phyloP scores from a whole-genome alignment of 2,329 filamentous ascomycete genomes.

The Alternaria infectoria region DNA sequence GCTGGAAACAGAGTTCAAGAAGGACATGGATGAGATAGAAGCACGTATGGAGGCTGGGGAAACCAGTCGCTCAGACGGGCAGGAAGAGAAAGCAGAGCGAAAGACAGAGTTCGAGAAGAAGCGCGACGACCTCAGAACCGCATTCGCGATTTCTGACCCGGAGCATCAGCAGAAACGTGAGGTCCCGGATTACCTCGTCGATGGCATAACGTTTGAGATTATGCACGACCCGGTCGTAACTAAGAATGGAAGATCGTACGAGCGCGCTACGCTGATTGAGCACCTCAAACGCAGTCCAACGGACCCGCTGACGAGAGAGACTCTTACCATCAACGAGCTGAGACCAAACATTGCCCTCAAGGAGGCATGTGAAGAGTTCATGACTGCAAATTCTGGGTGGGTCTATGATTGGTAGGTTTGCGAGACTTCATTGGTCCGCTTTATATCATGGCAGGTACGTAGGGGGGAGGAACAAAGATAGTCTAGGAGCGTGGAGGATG shows the following conservation, averaged over 20 bases:
- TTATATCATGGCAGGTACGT: slow-evolving; percentile 20
- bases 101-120: slow-evolving; percentile 48
- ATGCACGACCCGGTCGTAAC: slow-evolving; percentile 76
- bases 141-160: slow-evolving; percentile 57
- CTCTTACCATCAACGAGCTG: slow-evolving; percentile 71
- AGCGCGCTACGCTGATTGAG: slow-evolving; percentile 82
- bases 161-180: slow-evolving; percentile 54
- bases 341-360: slow-evolving; percentile 82
- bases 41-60: slow-evolving; percentile 43
- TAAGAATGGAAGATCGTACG: slow-evolving; percentile 88
- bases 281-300: slow-evolving; percentile 76
- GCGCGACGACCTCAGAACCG: slow-evolving; percentile 51
- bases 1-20: slow-evolving; percentile 43
- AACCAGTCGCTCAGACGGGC: slow-evolving; percentile 53
- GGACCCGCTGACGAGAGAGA: slow-evolving; percentile 85
- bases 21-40: slow-evolving; percentile 48
- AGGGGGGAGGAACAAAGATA: not conserved
- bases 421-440: slow-evolving; percentile 19
- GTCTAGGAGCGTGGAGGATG: not conserved
- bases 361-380: slow-evolving; percentile 82
- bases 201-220: slow-evolving; percentile 76
- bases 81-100: slow-evolving; percentile 58
- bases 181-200: slow-evolving; percentile 78
- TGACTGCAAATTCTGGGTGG: slow-evolving; percentile 82
- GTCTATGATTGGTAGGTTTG: slow-evolving; percentile 79